Percentiles rank a stretch among this genome's conserved stretches.
Evolutionary conservation across 768 basidiomycete species (phyloP).

Genomic region (Suillus hirtellus): DNA sequence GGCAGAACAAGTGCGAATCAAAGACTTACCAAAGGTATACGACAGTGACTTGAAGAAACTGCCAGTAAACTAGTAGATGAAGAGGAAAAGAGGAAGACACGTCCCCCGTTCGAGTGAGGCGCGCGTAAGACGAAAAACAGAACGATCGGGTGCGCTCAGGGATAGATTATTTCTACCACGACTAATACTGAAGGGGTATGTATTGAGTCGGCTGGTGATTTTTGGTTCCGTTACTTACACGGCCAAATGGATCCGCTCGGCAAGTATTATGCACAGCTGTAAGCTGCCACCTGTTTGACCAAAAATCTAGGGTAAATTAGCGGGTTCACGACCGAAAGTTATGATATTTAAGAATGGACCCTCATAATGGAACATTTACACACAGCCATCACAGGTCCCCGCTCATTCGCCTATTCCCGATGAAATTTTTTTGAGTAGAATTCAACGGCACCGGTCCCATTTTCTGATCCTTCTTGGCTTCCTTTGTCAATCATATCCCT

Average conservation of each 20-base stretch:
- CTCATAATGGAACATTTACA: constrained; percentile 26
- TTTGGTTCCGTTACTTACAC: constrained; percentile 30
- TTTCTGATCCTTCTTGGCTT: constrained; percentile 13
- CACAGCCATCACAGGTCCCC: constrained; percentile 41
- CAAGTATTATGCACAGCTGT: constrained; percentile 7
- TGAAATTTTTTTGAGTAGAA: constrained; percentile 32
- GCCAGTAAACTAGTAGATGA: constrained; percentile 18
- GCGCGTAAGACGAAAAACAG: constrained; percentile 32
- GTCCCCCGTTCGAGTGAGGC: constrained; percentile 19
- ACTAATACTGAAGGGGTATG: constrained; percentile 36
- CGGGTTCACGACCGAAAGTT: constrained; percentile 17
- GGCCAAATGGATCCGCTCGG: constrained; percentile 31
- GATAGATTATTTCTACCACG: constrained; percentile 32
- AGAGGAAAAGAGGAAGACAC: constrained; percentile 21
- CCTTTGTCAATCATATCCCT: constrained; percentile 12
- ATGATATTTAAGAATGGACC: background rate
- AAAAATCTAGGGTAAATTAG: constrained; percentile 16
- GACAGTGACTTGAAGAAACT: constrained; percentile 15
- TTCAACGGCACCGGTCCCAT: constrained; percentile 23
- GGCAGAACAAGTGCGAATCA: constrained; percentile 8
- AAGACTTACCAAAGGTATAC: constrained; percentile 34
- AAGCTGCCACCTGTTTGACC: constrained; percentile 26
- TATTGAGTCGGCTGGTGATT: constrained; percentile 33
- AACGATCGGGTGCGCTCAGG: constrained; percentile 27
- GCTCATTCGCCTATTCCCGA: constrained; percentile 38